Conservation (phyloP, 2,329 filamentous ascomycete genomes). For the Pseudogymnoascus sp. region DNA sequence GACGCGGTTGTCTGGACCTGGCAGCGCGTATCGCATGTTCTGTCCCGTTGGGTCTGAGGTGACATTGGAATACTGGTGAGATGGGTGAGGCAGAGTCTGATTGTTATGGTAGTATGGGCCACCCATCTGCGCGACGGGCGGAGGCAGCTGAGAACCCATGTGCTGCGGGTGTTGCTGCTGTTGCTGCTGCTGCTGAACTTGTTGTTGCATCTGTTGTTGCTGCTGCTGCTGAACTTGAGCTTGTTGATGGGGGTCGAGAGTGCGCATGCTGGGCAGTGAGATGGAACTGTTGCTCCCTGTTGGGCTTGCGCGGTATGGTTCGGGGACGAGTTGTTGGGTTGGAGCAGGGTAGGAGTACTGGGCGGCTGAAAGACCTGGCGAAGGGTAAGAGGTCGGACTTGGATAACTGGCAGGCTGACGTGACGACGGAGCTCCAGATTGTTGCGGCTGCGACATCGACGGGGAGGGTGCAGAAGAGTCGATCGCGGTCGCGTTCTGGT, state of each 20-base stretch:
- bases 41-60: conserved; percentile 37
- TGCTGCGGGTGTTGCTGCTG: conserved; percentile 25
- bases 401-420: conserved; percentile 30
- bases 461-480: conserved; percentile 25
- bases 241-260: conserved; percentile 34
- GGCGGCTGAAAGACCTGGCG: conserved; percentile 35
- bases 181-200: background rate
- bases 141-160: conserved; percentile 45
- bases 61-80: conserved; percentile 38
- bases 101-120: conserved; percentile 40
- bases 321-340: conserved; percentile 26
- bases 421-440: conserved; percentile 18
- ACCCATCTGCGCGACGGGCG: conserved; percentile 41
- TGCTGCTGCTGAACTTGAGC: conserved; percentile 22
- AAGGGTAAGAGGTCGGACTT: conserved; percentile 41
- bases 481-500: conserved; percentile 16
- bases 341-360: conserved; percentile 39
- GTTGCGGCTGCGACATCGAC: conserved; percentile 27
- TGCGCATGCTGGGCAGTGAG: conserved; percentile 42
- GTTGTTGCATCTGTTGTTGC: conserved; percentile 18
- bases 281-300: conserved; percentile 36
- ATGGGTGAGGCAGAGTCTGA: conserved; percentile 31
- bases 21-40: conserved; percentile 46
- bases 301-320: conserved; percentile 35
- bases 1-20: conserved; percentile 42